Evolutionary conservation across 2,329 filamentous ascomycete species (phyloP).

Genomic region (Geosmithia putterillii): DNA sequence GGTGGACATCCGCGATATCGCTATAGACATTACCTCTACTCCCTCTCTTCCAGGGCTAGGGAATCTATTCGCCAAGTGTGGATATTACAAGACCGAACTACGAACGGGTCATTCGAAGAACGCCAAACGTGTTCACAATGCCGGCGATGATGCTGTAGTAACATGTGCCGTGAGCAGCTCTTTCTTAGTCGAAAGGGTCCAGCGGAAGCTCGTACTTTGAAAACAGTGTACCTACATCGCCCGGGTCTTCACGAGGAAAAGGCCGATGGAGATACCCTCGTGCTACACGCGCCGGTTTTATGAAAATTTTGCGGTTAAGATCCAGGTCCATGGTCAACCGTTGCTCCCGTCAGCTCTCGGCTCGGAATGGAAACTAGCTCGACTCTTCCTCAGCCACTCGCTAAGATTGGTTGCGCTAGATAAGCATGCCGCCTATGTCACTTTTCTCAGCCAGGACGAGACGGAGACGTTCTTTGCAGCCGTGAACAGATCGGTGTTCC

Average conservation of each 20-base stretch:
- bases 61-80: conserved; percentile 1
- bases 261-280: neutral
- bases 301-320: conserved; percentile 2
- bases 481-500: neutral
- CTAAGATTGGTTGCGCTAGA: neutral
- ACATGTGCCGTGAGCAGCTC: conserved; percentile 3
- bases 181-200: conserved; percentile 1
- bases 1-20: conserved; percentile 6
- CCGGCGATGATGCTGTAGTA: conserved; percentile 7
- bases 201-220: conserved; percentile 4
- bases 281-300: neutral
- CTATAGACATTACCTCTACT: conserved; percentile 3
- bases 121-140: conserved; percentile 5
- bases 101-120: neutral
- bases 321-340: neutral
- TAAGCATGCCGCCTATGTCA: conserved; percentile 1
- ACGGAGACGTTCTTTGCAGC: conserved; percentile 1
- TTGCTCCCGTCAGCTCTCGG: conserved; percentile 3
- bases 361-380: conserved; percentile 3
- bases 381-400: conserved; percentile 2
- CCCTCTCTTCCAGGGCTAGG: conserved; percentile 1
- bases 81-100: conserved; percentile 5
- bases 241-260: neutral
- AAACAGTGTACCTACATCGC: conserved; percentile 3
- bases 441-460: conserved; percentile 2